Base-by-base conservation (phyloP, 768 basidiomycete species). In the Ramaria sp. region DNA sequence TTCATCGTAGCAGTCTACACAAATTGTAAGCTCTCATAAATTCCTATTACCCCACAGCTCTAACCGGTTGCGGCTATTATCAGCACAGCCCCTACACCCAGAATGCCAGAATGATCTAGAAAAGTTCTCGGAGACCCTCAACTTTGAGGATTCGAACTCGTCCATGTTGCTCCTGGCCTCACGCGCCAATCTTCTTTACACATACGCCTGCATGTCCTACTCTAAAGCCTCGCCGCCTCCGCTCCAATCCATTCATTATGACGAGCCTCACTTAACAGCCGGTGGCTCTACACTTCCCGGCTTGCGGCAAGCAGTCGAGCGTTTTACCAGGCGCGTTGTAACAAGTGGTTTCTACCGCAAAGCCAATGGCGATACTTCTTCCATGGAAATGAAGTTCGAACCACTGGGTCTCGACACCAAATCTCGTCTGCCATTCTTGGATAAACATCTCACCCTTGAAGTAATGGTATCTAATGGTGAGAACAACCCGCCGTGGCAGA, bases 241-340 rank as follows among this genome's bases (percentile, higher is more conserved):
- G 27, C 19, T 57, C 15, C 19, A 46, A 17, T 57, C 55, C 1
- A 1, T 1, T 6, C 24, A 48, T 38, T 57, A 57, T 30, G 55
- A 57, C 42, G 19, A 46, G 31, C 55, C 55, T 20, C 55, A 57
- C 30, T 11, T 50, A 9, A 27, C 48, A 13, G 15, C 47, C 4
- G 13, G 48, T 17, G 45, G 46, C 27, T 20, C 37, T 7, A 38
- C 15, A 38, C 11, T 57, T 19, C 55, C 27, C 0, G 55, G 55
- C 31, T 20, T 57, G 20, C 55, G 55, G 37, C 45, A 48, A 27
- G 55, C 33, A 20, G n/a, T 50, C n/a, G 55, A 57, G 17, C 55
- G 55, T 6, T 38, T 48, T 43, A 49, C 37, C 31, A n/a, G 27
- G 17, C 47, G 46, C 45, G 7, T 49, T 4, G 10, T 10, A 19